Conservation (phyloP, 176 grass and related monocot species). For the Ensete ventricosum region DNA sequence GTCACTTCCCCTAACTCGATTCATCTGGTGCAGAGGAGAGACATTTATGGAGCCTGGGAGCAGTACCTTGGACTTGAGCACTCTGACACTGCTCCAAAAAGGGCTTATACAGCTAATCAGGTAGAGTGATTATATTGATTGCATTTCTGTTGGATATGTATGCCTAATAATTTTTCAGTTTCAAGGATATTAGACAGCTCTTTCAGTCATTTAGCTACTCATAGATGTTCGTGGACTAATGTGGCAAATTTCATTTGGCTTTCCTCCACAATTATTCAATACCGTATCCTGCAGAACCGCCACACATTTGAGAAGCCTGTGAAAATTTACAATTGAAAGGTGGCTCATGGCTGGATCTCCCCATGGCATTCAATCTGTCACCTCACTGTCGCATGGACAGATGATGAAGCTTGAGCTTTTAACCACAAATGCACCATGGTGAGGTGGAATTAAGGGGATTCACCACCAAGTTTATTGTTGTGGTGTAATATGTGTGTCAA, state of each 20-base stretch:
- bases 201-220: background rate
- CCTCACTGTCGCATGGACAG: background rate
- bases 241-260: no score
- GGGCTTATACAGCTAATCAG: constrained; percentile 67
- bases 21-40: constrained; percentile 44
- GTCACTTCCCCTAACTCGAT: background rate
- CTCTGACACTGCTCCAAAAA: constrained; percentile 77
- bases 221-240: no score
- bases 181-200: background rate
- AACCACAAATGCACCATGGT: background rate
- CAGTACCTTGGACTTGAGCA: constrained; percentile 97
- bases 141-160: background rate
- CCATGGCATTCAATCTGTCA: background rate
- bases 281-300: constrained; percentile 49
- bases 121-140: constrained; percentile 23
- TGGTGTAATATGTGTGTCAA: background rate
- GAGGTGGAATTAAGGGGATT: background rate
- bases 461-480: background rate
- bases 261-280: background rate
- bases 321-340: constrained; percentile 88
- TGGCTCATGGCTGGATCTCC: background rate
- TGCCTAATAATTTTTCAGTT: background rate
- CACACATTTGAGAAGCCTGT: constrained; percentile 92
- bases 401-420: background rate
- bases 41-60: constrained; percentile 99